Evolutionary conservation across 768 basidiomycete genomes (phyloP).

Genomic region (Cantharellus cinnabarinus): DNA sequence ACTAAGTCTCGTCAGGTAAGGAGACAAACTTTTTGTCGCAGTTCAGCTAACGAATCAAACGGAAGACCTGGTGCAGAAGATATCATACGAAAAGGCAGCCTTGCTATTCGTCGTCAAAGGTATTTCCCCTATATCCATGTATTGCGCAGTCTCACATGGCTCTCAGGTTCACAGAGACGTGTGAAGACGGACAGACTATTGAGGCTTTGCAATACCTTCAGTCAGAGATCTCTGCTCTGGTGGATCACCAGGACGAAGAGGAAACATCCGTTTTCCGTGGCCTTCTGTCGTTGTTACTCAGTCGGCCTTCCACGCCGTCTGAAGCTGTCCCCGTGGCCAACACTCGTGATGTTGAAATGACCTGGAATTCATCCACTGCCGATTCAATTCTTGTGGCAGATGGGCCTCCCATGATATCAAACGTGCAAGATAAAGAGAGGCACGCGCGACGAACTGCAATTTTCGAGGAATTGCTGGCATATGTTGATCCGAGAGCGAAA

Average conservation of each 20-base stretch:
- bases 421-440: constrained; percentile 17
- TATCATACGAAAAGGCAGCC: constrained; percentile 41
- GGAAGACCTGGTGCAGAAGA: constrained; percentile 40
- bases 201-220: constrained; percentile 55
- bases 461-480: constrained; percentile 45
- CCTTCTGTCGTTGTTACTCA: constrained; percentile 23
- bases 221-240: constrained; percentile 45
- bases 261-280: constrained; percentile 45
- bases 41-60: neutral
- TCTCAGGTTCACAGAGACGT: constrained; percentile 63
- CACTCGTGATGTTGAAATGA: neutral
- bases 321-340: neutral
- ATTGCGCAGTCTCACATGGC: neutral
- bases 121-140: constrained; percentile 12
- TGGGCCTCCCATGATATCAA: constrained; percentile 16
- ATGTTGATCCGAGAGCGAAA: constrained; percentile 41
- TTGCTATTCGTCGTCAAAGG: constrained; percentile 53
- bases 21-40: neutral
- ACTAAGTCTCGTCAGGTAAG: constrained; percentile 46
- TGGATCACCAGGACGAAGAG: constrained; percentile 41
- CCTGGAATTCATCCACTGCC: neutral
- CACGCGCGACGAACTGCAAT: constrained; percentile 48
- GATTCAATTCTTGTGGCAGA: neutral
- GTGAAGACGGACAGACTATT: constrained; percentile 36
- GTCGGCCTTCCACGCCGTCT: neutral